Percentiles rank a stretch among this genome's conserved stretches.
Evolutionary conservation across 768 basidiomycete species (phyloP).

Genomic region (Suillus hirtellus): DNA sequence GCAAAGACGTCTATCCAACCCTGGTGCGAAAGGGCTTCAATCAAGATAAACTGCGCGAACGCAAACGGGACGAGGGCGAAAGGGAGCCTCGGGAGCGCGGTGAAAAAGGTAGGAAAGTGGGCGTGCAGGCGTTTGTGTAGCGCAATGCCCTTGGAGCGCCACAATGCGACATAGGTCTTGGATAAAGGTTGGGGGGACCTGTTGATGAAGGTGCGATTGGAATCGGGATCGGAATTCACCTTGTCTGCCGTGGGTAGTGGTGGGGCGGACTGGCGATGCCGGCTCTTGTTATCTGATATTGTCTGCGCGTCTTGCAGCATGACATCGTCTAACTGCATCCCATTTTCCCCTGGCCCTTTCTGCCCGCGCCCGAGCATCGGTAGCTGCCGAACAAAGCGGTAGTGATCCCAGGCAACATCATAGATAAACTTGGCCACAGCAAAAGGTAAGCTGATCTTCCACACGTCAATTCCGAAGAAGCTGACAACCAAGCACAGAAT

Average conservation of each 20-base stretch:
- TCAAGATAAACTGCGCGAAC: conserved; percentile 92
- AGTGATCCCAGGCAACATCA: conserved; percentile 63
- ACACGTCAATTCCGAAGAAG: conserved; percentile 76
- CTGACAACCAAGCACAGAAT: conserved; percentile 74
- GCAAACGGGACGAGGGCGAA: conserved; percentile 87
- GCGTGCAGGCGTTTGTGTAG: conserved; percentile 17
- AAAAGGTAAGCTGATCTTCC: conserved; percentile 83
- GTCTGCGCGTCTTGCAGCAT: neutral
- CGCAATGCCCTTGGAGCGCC: neutral
- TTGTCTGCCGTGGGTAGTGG: conserved; percentile 1
- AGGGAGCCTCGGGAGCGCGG: conserved; percentile 68
- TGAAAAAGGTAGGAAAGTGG: conserved; percentile 72
- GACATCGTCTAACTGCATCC: neutral
- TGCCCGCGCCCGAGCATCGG: conserved; percentile 18
- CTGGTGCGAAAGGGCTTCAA: conserved; percentile 75
- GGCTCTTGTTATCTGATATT: neutral
- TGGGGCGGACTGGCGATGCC: neutral
- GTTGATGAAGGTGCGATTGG: conserved; percentile 9
- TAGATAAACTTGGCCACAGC: conserved; percentile 69
- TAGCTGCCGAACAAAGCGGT: conserved; percentile 37
- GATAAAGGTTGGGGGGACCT: neutral
- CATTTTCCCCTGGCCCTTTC: neutral
- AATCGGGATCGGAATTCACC: conserved; percentile 2
- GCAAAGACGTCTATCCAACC: conserved; percentile 91
- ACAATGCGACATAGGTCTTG: neutral